Conservation (phyloP, 768 basidiomycete species). For the Suillus hirtellus region DNA sequence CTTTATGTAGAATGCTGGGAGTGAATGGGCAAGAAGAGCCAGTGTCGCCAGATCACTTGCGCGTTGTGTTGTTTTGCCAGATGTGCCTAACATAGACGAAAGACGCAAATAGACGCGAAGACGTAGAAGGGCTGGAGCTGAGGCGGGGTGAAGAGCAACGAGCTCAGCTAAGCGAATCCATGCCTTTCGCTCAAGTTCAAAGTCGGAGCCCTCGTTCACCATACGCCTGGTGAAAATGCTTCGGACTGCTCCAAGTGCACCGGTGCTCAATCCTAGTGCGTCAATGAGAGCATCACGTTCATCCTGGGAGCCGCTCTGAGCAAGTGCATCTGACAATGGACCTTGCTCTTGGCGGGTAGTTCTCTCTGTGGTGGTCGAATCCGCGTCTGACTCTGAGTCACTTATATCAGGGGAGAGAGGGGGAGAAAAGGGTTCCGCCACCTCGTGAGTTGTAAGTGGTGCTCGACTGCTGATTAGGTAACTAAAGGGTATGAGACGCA, state of each 20-base stretch:
- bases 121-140: slow-evolving; percentile 37
- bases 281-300: slow-evolving; percentile 41
- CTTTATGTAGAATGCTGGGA: slow-evolving; percentile 38
- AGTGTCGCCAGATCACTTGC: slow-evolving; percentile 56
- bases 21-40: slow-evolving; percentile 52
- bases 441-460: slow-evolving; percentile 8
- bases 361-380: slow-evolving; percentile 31
- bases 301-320: slow-evolving; percentile 35
- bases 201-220: slow-evolving; percentile 5
- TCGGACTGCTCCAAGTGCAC: slow-evolving; percentile 37
- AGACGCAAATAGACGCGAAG: slow-evolving; percentile 58
- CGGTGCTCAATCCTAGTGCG: slow-evolving; percentile 41
- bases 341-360: slow-evolving; percentile 22
- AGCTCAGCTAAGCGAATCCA: slow-evolving; percentile 55
- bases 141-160: slow-evolving; percentile 35
- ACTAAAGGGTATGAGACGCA: slow-evolving; percentile 29
- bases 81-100: slow-evolving; percentile 26
- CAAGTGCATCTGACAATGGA: slow-evolving; percentile 32
- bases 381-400: slow-evolving; percentile 28
- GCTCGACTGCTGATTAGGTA: slow-evolving; percentile 14
- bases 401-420: slow-evolving; percentile 28
- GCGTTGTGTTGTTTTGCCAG: slow-evolving; percentile 23
- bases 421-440: slow-evolving; percentile 28
- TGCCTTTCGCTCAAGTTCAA: slow-evolving; percentile 45
- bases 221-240: slow-evolving; percentile 20